A percentile compares a stretch with the other conserved stretches of the same genome.
Conservation (phyloP, 495 filamentous ascomycete species). For the Aspergillus affinis region DNA sequence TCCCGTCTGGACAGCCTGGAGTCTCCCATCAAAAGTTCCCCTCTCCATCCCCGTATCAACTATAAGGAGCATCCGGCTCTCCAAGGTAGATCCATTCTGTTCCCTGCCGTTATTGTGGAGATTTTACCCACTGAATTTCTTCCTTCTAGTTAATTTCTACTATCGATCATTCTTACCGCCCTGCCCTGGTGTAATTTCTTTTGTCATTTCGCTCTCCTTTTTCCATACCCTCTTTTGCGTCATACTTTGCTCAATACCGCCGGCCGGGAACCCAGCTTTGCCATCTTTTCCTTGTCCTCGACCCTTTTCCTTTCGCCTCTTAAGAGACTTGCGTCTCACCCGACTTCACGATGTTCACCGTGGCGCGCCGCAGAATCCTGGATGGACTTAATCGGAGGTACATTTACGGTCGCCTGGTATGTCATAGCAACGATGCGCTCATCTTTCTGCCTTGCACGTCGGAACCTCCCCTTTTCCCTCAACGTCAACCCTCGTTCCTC, state of each 20-base stretch:
- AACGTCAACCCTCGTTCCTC: background rate
- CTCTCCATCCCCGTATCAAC: background rate
- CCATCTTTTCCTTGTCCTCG: slow-evolving; percentile 14
- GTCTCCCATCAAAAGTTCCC: background rate
- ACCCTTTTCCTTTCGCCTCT: slow-evolving; percentile 7
- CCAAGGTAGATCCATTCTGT: slow-evolving; percentile 4
- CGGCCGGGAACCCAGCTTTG: slow-evolving; percentile 28
- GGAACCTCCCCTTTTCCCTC: background rate
- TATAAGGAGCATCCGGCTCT: background rate
- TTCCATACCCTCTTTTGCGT: slow-evolving; percentile 34
- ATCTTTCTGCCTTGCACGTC: background rate
- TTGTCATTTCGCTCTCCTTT: slow-evolving; percentile 1
- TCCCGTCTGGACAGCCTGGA: background rate
- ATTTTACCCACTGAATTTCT: slow-evolving; percentile 1
- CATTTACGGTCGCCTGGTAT: slow-evolving; percentile 77
- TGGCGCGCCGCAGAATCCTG: slow-evolving; percentile 57
- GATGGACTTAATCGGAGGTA: slow-evolving; percentile 73
- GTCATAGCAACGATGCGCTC: slow-evolving; percentile 31
- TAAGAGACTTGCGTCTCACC: slow-evolving; percentile 11
- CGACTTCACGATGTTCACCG: slow-evolving; percentile 41
- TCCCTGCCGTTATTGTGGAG: background rate
- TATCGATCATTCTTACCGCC: slow-evolving; percentile 5
- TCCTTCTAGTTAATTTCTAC: background rate
- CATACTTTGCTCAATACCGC: slow-evolving; percentile 37
- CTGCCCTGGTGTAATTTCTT: slow-evolving; percentile 1